Percentiles rank a stretch among this genome's conserved stretches.
These are phyloP conservation scores for Zygnema cylindricum DNA, from an alignment of 139 green algal genomes.

Conservation along the genomic window DNA sequence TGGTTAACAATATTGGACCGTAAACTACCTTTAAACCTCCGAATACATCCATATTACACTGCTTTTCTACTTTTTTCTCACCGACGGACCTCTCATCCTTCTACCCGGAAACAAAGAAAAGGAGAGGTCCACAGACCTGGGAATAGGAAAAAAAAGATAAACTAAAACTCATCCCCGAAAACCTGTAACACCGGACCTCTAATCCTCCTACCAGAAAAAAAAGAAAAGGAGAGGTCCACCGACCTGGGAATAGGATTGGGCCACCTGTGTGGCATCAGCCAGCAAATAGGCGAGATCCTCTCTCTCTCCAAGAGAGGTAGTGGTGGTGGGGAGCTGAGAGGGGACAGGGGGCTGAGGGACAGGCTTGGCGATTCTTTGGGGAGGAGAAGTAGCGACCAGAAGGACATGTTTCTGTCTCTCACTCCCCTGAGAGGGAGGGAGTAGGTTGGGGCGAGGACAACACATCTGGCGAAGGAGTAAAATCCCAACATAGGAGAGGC, in stretches of 20 bases:
- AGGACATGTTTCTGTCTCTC: slow-evolving; percentile 27
- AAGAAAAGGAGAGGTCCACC: neutral
- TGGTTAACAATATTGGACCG: too few species aligned
- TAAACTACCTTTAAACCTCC: too few species aligned
- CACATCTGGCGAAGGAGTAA: neutral
- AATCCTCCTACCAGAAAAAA: neutral
- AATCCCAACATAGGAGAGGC: too few species aligned
- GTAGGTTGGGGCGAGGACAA: neutral
- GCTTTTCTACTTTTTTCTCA: too few species aligned
- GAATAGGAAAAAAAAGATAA: neutral
- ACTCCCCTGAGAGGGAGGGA: neutral
- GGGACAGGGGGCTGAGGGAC: neutral
- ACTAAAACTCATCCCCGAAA: neutral
- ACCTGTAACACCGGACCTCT: neutral
- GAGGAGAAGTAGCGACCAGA: slow-evolving; percentile 8
- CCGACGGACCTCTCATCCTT: too few species aligned
- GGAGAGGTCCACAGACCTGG: neutral
- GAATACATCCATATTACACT: too few species aligned
- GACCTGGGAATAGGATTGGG: slow-evolving; percentile 16
- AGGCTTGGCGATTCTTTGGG: neutral
- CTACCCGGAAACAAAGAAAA: neutral
- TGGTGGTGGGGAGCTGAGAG: neutral
- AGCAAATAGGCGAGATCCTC: slow-evolving; percentile 17
- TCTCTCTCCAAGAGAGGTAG: neutral
- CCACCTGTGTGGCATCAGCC: slow-evolving; percentile 4